These are phyloP conservation scores for Boeremia exigua DNA, from an alignment of 2,329 filamentous ascomycete genomes.

Conservation along the genomic window DNA sequence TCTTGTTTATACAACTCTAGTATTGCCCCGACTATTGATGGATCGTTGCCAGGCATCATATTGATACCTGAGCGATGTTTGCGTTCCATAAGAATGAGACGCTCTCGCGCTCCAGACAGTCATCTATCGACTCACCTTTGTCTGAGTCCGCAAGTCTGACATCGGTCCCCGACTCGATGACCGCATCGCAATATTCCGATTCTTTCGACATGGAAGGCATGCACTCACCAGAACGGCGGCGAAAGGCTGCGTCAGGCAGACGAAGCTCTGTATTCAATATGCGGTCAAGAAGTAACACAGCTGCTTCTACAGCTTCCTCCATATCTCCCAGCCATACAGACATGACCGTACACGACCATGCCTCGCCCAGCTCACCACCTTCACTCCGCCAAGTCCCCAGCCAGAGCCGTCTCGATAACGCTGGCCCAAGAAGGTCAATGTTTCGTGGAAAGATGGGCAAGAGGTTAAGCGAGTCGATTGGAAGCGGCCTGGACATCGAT, in stretches of 20 bases:
- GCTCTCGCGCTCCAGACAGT: slow-evolving; percentile 39
- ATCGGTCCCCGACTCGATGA: slow-evolving; percentile 32
- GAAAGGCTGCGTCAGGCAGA: slow-evolving; percentile 29
- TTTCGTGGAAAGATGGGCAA: slow-evolving; percentile 46
- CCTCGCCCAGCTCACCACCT: slow-evolving; percentile 32
- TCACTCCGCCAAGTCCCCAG: slow-evolving; percentile 27
- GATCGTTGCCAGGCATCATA: slow-evolving; percentile 17
- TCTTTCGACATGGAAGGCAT: slow-evolving; percentile 32
- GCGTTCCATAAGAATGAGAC: slow-evolving; percentile 45
- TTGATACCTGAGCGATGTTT: slow-evolving; percentile 39
- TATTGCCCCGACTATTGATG: slow-evolving; percentile 32
- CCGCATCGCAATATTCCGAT: slow-evolving; percentile 33
- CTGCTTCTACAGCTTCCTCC: slow-evolving; percentile 42
- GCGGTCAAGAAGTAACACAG: slow-evolving; percentile 48
- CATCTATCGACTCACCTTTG: slow-evolving; percentile 41
- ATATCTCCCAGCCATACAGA: slow-evolving; percentile 30
- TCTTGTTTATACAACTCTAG: slow-evolving; percentile 29
- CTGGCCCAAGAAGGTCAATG: slow-evolving; percentile 35
- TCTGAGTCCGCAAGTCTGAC: slow-evolving; percentile 27
- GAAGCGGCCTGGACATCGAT: slow-evolving; percentile 21
- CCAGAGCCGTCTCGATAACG: slow-evolving; percentile 32
- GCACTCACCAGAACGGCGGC: slow-evolving; percentile 41
- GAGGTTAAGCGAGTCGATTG: slow-evolving; percentile 43
- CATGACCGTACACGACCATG: slow-evolving; percentile 24
- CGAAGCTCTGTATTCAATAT: slow-evolving; percentile 47